Conservation (phyloP, 768 basidiomycete genomes). For the Lyophyllum atratum region DNA sequence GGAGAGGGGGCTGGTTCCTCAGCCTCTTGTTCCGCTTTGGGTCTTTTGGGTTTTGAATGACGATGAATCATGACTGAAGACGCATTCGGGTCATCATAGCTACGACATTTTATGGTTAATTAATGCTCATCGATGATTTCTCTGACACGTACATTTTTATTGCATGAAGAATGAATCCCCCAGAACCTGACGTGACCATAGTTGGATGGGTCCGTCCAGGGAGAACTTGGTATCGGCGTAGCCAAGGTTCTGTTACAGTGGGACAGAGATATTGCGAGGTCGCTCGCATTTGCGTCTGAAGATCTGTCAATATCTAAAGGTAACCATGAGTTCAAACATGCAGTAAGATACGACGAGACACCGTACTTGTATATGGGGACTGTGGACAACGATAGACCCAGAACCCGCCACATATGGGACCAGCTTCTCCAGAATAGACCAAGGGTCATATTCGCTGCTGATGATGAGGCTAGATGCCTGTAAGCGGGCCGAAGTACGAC, state of each 20-base stretch:
- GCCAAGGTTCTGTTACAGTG: slow-evolving; percentile 82
- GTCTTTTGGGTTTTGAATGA: slow-evolving; percentile 40
- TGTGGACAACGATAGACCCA: slow-evolving; percentile 83
- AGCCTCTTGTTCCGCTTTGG: slow-evolving; percentile 18
- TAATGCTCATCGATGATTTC: background rate
- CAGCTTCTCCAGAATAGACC: slow-evolving; percentile 74
- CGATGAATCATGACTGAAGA: slow-evolving; percentile 53
- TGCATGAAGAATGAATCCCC: slow-evolving; percentile 83
- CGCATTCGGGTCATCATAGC: slow-evolving; percentile 68
- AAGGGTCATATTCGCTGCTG: slow-evolving; percentile 84
- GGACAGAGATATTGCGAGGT: slow-evolving; percentile 73
- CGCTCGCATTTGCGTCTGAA: slow-evolving; percentile 70
- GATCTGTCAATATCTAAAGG: slow-evolving; percentile 69
- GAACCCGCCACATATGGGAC: slow-evolving; percentile 83
- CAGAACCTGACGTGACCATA: slow-evolving; percentile 89
- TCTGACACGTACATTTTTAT: slow-evolving; percentile 71
- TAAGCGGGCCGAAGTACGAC: background rate
- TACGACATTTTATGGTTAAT: slow-evolving; percentile 22
- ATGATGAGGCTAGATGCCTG: slow-evolving; percentile 62
- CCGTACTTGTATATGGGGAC: slow-evolving; percentile 76
- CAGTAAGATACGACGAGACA: background rate
- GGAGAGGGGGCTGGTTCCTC: background rate
- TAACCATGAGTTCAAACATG: slow-evolving; percentile 1
- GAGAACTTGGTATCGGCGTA: slow-evolving; percentile 91
- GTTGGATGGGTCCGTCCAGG: slow-evolving; percentile 95